Conservation (phyloP, 495 filamentous ascomycete genomes). For the Neurospora terricola region DNA sequence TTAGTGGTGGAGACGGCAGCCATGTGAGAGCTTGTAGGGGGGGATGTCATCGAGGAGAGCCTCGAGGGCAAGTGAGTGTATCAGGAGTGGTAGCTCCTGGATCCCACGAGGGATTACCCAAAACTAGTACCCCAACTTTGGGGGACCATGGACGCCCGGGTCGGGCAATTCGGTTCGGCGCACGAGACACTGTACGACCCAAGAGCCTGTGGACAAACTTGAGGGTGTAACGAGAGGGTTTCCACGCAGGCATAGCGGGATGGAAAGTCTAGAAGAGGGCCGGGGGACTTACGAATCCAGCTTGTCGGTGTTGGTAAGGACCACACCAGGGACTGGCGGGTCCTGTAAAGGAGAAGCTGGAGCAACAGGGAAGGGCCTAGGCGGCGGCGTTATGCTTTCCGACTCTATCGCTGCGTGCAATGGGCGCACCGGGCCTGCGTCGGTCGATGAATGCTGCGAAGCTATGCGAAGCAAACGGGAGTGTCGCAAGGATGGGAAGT, state of each 20-base stretch:
- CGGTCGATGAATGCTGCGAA: background rate
- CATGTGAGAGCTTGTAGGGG: conserved; percentile 10
- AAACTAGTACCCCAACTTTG: background rate
- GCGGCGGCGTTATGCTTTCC: background rate
- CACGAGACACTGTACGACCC: background rate
- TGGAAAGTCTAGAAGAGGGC: background rate
- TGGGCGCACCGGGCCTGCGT: background rate
- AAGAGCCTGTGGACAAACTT: background rate
- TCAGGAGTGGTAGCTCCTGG: background rate
- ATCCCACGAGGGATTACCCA: background rate
- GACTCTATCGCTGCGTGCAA: background rate
- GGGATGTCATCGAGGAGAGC: background rate
- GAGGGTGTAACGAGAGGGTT: background rate
- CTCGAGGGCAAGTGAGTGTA: background rate
- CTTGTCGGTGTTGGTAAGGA: conserved; percentile 11
- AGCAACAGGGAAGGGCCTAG: background rate
- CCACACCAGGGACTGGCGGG: conserved; percentile 26
- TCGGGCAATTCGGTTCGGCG: background rate
- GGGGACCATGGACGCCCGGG: background rate
- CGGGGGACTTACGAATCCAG: conserved; percentile 14
- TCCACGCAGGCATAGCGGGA: background rate
- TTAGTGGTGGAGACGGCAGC: conserved; percentile 19
- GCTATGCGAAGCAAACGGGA: background rate
- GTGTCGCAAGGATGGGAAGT: background rate
- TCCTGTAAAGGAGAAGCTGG: conserved; percentile 11